Evolutionary conservation across 1,284 basidiomycete genomes (phyloP).

Genomic region (Inonotus hispidus): DNA sequence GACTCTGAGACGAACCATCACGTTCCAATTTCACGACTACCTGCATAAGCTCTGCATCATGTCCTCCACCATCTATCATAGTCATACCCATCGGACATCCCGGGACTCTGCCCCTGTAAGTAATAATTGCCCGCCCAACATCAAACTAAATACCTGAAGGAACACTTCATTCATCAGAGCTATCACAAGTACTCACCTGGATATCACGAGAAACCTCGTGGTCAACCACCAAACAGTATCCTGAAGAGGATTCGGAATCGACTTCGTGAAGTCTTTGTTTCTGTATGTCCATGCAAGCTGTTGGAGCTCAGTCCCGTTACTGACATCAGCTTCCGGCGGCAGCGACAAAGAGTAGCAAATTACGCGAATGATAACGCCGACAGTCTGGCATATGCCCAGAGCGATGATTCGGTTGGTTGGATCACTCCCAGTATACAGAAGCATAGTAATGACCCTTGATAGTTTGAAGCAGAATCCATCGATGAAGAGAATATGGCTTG

Average conservation of each 20-base stretch:
- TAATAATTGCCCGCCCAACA: not conserved
- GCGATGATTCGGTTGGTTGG: constrained; percentile 8
- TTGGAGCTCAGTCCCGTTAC: not conserved
- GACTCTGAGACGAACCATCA: constrained; percentile 4
- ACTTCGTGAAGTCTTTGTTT: not conserved
- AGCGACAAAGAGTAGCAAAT: not conserved
- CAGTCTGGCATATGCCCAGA: constrained; percentile 14
- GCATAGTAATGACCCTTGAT: not conserved
- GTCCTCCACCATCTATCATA: not conserved
- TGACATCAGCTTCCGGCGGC: not conserved
- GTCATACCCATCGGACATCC: not conserved
- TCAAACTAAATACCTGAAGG: not conserved
- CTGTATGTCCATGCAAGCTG: not conserved
- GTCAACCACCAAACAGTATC: not conserved
- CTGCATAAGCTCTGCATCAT: not conserved
- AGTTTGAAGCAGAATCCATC: constrained; percentile 15
- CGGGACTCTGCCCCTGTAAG: constrained; percentile 7
- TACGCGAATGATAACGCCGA: constrained; percentile 9
- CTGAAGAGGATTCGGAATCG: constrained; percentile 2
- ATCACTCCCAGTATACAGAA: not conserved
- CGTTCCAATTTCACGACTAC: not conserved
- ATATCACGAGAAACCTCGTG: not conserved
- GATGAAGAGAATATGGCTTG: constrained; percentile 17
- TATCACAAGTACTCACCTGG: not conserved
- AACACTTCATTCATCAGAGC: not conserved